Base-by-base conservation (phyloP, 257 asterid genomes). In the Capsicum chinense region DNA sequence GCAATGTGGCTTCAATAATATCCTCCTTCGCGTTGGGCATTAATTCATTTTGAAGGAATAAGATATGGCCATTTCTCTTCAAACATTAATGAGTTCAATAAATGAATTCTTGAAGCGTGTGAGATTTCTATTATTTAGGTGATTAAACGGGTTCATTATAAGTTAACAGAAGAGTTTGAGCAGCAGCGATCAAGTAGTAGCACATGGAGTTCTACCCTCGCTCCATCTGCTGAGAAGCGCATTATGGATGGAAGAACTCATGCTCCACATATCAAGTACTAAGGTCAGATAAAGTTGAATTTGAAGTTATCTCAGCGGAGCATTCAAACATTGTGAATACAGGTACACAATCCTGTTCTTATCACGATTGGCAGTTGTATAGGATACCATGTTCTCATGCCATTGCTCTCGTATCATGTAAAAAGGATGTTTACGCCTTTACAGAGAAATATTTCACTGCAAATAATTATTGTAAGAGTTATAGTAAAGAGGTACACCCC, bases 351-450 rank as follows among this genome's bases (percentile, higher is more conserved):
- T 85, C 90, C 58, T 93, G 97, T 85, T 92, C 95, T 59, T 93
- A 97, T 70, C 94, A 90, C 19, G 97, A 91, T 82, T 93, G 98
- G 97, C 93, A 90, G 88, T 16, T 92, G 83, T 88, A 86, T 19
- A 91, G 94, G 26, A 74, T 93, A 74, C 98, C 97, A 21, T 93
- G 98, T 85, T 90, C 97, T 5, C 98, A 93, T 70, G 97, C 91
- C 19, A 89, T 91, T 83, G 94, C 98, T 10, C 85, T 93, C 33
- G 7, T 88, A 67, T 91, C 90, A 6, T 92, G 90, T 44, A 89
- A 83, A 85, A 91, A 92, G 21, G 92, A 93, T 71, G 85, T 93
- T 3, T 90, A 91, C 68, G 91, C 88, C 47, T 92, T 87, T 78
- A 88, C 91, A 2, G 91, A 86, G 4, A 93, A 88, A 87, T 86